Percentiles rank a stretch among this genome's conserved stretches.
Conservation (phyloP, 345 rosid genomes). For the Populus alba region DNA sequence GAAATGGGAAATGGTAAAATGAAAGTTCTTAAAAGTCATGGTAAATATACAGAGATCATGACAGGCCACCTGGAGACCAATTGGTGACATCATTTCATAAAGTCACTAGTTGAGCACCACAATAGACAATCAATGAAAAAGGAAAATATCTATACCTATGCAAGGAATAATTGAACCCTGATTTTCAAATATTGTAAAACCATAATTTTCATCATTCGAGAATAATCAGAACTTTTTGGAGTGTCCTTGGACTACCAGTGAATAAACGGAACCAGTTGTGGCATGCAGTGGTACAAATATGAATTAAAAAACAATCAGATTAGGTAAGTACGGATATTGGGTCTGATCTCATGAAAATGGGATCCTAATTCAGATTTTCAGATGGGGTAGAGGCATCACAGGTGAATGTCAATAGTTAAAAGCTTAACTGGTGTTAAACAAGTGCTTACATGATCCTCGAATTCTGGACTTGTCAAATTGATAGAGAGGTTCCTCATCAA, state of each 20-base stretch:
- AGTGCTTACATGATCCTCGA: slow-evolving; percentile 70
- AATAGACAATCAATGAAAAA: neutral
- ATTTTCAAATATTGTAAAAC: neutral
- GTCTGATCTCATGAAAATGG: neutral
- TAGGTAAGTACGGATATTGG: neutral
- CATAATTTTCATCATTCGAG: neutral
- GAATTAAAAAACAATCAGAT: neutral
- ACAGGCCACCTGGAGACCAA: neutral
- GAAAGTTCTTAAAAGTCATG: neutral
- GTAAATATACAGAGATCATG: neutral
- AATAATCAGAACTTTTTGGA: neutral
- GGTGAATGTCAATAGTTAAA: neutral
- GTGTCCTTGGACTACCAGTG: neutral
- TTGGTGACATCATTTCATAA: neutral
- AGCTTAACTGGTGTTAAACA: neutral
- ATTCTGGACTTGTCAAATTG: slow-evolving; percentile 74
- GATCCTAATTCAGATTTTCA: neutral
- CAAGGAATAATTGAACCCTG: neutral
- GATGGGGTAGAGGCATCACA: neutral
- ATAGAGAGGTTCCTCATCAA: slow-evolving; percentile 76
- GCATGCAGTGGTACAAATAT: neutral
- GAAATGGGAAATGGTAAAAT: neutral
- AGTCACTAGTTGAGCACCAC: neutral
- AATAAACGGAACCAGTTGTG: neutral
- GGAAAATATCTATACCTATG: neutral